Base-by-base conservation (phyloP, 129 eudicot genomes). In the Saposhnikovia divaricata region DNA sequence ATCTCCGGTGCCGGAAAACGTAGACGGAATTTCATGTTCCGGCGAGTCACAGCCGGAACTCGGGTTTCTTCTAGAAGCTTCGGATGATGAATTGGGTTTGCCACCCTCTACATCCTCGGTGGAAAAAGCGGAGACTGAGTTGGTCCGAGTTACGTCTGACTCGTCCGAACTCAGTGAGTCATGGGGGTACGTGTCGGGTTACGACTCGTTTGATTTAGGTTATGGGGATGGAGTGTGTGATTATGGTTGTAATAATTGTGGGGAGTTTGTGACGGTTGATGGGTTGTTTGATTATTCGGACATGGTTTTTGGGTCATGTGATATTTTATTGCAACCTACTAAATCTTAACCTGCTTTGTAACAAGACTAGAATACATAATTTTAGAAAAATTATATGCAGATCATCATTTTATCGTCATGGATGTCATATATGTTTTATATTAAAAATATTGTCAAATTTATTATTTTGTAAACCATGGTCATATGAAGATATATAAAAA, bases 281-380 rank as follows among this genome's bases (percentile, higher is more conserved):
- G 98, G 98, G 66, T 77, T 93, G 76, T 90, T 91, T 84, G 98
- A 93, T 83, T 82, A 89, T 81, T 80, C 93, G 65, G 98, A 93
- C 85, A 9, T 84, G 23, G 91, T 85, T 55, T 89, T 89, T 76
- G 93, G 89, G 76, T 71, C 88, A 53, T 70, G 80, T 2, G 96
- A 90, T 77, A 34, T 85, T 77, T 27, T 69, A n/a, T 90, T 92
- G 87, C 80, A 84, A 70, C 74, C 91, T 77, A 91, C 91, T 69
- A 91, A 90, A 77, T 80, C 90, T 23, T 42, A 85, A 47, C 96
- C 91, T 53, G 96, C 92, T 2, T 85, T 74, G 78, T 88, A 87
- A 84, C 75, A n/a, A 9, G 48, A 45, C 10, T 31, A 31, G 37
- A 34, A 34, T 34, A 34, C 37, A 34, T 34, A 34, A 34, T 34